Evolutionary conservation across 352 stramenopile species (phyloP).

Genomic region (Globisporangium recalcitrans): DNA sequence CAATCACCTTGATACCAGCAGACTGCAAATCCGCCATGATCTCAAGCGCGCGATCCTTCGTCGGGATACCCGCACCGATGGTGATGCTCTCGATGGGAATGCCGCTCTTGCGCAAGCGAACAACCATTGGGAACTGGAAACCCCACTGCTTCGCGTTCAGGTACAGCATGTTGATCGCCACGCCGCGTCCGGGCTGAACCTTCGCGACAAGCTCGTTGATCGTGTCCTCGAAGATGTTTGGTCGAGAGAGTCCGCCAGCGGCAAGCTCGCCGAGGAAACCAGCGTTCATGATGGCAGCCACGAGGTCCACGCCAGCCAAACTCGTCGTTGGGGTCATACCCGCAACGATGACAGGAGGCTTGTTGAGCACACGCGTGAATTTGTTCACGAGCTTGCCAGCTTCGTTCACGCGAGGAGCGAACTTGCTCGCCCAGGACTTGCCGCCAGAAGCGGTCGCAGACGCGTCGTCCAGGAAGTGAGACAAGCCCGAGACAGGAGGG

Average conservation of each 20-base stretch:
- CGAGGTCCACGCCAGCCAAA: slow-evolving; percentile 71
- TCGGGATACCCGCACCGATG: slow-evolving; percentile 80
- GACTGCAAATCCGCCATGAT: slow-evolving; percentile 65
- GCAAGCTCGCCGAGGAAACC: slow-evolving; percentile 80
- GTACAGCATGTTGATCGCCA: slow-evolving; percentile 89
- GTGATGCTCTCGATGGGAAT: slow-evolving; percentile 87
- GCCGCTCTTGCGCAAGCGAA: slow-evolving; percentile 72
- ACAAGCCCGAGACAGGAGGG: slow-evolving; percentile 32
- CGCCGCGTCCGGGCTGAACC: slow-evolving; percentile 63
- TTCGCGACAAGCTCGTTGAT: slow-evolving; percentile 67
- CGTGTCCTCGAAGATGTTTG: slow-evolving; percentile 62
- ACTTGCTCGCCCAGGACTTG: slow-evolving; percentile 48
- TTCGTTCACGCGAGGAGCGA: slow-evolving; percentile 37
- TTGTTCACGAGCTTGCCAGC: slow-evolving; percentile 59
- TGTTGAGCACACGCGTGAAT: slow-evolving; percentile 71
- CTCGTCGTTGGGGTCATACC: slow-evolving; percentile 87
- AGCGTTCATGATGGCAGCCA: slow-evolving; percentile 76
- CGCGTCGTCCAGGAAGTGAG: slow-evolving; percentile 34
- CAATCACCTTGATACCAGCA: slow-evolving; percentile 73
- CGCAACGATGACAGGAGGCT: slow-evolving; percentile 72
- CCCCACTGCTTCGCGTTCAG: slow-evolving; percentile 86
- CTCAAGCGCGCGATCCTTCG: slow-evolving; percentile 69
- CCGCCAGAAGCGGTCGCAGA: slow-evolving; percentile 4
- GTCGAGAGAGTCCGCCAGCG: slow-evolving; percentile 60
- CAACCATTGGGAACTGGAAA: slow-evolving; percentile 87